These are phyloP conservation scores for Aspergillus bridgeri DNA, from an alignment of 495 filamentous ascomycete genomes.

Conservation along the genomic window DNA sequence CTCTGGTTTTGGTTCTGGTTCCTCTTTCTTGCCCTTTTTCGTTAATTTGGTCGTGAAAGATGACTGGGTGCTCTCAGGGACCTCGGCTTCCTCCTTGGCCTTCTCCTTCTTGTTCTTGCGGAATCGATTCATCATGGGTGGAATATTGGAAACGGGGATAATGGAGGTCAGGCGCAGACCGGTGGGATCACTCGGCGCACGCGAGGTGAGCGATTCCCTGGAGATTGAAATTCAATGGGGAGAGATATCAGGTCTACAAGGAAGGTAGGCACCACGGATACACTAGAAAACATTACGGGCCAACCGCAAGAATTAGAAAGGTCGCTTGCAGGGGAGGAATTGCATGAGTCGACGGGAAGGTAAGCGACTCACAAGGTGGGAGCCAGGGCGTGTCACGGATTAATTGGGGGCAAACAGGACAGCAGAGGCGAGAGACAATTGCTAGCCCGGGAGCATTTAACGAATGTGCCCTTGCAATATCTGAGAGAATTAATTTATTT, in stretches of 20 bases:
- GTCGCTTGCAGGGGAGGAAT: not conserved
- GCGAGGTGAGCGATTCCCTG: not conserved
- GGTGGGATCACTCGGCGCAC: not conserved
- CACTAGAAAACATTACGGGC: not conserved
- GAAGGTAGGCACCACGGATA: not conserved
- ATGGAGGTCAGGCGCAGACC: not conserved
- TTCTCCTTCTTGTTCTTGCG: slow-evolving; percentile 63
- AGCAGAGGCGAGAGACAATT: not conserved
- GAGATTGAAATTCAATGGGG: not conserved
- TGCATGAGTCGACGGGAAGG: not conserved
- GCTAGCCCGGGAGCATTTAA: not conserved
- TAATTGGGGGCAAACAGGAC: not conserved
- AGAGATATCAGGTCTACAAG: not conserved
- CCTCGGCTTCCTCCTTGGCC: slow-evolving; percentile 51
- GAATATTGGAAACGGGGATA: not conserved
- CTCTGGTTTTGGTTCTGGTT: slow-evolving; percentile 57
- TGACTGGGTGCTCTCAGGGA: slow-evolving; percentile 28
- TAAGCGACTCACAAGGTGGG: not conserved
- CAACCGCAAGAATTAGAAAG: not conserved
- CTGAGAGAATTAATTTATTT: not conserved
- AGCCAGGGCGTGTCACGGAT: not conserved
- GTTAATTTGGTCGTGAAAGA: slow-evolving; percentile 13
- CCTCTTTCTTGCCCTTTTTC: slow-evolving; percentile 39
- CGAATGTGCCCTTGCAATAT: not conserved
- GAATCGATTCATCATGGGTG: slow-evolving; percentile 65